Evolutionary conservation across 1,284 basidiomycete genomes (phyloP).

Genomic region (Sanghuangporus sanghuang): DNA sequence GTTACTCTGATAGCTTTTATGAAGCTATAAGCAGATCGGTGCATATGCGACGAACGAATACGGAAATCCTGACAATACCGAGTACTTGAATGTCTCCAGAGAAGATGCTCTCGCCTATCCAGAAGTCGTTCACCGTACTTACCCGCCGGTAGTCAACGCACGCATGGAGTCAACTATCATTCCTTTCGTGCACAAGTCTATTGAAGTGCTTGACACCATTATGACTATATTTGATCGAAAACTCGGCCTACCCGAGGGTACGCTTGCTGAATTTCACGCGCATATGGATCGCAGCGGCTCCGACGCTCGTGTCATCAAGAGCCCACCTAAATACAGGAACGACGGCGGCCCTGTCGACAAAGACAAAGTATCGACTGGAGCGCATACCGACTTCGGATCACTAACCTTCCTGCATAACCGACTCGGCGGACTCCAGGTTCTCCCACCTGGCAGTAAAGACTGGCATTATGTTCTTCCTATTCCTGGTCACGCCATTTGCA

Average conservation of each 20-base stretch:
- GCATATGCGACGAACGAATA: slow-evolving; percentile 58
- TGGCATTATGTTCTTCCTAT: slow-evolving; percentile 70
- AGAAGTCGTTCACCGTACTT: slow-evolving; percentile 41
- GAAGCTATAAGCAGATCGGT: slow-evolving; percentile 61
- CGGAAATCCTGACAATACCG: slow-evolving; percentile 51
- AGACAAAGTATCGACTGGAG: slow-evolving; percentile 38
- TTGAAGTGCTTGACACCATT: slow-evolving; percentile 49
- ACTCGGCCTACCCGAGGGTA: slow-evolving; percentile 49
- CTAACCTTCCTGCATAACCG: slow-evolving; percentile 63
- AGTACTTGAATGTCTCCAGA: slow-evolving; percentile 64
- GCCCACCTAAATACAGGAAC: slow-evolving; percentile 31
- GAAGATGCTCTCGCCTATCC: slow-evolving; percentile 62
- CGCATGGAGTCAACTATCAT: slow-evolving; percentile 44
- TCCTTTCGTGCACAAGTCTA: slow-evolving; percentile 54
- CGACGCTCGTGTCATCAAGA: slow-evolving; percentile 55
- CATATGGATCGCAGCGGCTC: slow-evolving; percentile 47
- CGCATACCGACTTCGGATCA: slow-evolving; percentile 48
- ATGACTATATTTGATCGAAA: slow-evolving; percentile 51
- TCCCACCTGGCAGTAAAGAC: slow-evolving; percentile 52
- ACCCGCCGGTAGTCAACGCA: slow-evolving; percentile 47
- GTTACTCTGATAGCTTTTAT: not conserved
- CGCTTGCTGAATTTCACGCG: slow-evolving; percentile 42
- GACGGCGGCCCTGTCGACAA: slow-evolving; percentile 19
- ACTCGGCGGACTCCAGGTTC: slow-evolving; percentile 68
- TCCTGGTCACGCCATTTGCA: slow-evolving; percentile 55